Conservation (phyloP, 2,329 filamentous ascomycete species). For the Aspergillus sp. region DNA sequence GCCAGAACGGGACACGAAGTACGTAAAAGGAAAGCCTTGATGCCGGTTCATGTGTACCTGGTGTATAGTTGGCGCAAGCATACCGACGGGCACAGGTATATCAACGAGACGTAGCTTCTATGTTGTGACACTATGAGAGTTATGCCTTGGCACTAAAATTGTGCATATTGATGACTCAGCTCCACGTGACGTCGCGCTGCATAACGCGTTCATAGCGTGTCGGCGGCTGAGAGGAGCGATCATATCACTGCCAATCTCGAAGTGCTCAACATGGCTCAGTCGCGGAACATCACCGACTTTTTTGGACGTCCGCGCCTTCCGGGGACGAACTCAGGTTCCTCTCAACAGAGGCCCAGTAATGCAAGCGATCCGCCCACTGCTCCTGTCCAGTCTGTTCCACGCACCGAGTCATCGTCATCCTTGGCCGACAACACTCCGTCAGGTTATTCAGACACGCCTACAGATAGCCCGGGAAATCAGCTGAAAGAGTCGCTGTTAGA, state of each 20-base stretch:
- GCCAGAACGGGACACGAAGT: conserved; percentile 2
- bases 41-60: too few relatives aligned
- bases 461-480: conserved; percentile 8
- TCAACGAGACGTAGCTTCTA: too few relatives aligned
- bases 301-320: conserved; percentile 33
- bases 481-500: conserved; percentile 9
- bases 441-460: conserved; percentile 4
- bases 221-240: too few relatives aligned
- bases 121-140: too few relatives aligned
- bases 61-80: too few relatives aligned
- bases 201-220: too few relatives aligned
- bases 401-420: conserved; percentile 17
- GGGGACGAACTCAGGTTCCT: conserved; percentile 1
- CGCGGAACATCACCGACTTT: conserved; percentile 36
- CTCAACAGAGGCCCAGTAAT: background rate
- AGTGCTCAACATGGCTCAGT: conserved; percentile 15
- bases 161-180: too few relatives aligned
- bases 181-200: too few relatives aligned
- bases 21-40: too few relatives aligned
- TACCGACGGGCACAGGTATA: too few relatives aligned
- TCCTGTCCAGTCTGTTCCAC: conserved; percentile 17
- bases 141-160: too few relatives aligned
- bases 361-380: conserved; percentile 8
- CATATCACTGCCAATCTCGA: too few relatives aligned
- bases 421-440: conserved; percentile 9